Percentiles rank a stretch among this genome's conserved stretches.
Conservation (phyloP, 129 eudicot genomes). For the Ambrosia artemisiifolia region DNA sequence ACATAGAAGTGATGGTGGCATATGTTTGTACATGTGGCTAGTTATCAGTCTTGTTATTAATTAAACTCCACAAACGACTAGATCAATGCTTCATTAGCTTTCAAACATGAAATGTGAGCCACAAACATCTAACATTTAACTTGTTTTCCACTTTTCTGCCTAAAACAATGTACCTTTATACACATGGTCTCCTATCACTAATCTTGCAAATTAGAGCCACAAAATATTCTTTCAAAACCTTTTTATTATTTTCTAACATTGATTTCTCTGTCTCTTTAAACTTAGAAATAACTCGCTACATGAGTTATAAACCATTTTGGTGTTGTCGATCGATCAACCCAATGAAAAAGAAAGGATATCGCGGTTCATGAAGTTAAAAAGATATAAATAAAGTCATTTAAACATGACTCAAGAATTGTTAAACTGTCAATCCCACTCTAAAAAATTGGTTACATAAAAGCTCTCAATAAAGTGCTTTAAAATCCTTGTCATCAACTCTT, state of each 20-base stretch:
- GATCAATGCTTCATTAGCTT: conserved; percentile 12
- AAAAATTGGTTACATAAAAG: background rate
- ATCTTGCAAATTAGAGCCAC: conserved; percentile 12
- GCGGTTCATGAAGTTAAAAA: background rate
- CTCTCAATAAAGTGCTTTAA: background rate
- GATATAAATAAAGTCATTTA: background rate
- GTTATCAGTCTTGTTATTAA: conserved; percentile 22
- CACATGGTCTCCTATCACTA: background rate
- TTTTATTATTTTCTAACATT: background rate
- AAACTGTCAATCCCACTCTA: background rate
- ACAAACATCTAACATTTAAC: conserved; percentile 21
- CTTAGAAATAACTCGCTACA: background rate
- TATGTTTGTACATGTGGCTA: conserved; percentile 24
- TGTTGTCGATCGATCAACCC: too few species aligned
- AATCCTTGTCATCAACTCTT: background rate
- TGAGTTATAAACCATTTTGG: background rate
- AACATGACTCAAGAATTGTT: background rate
- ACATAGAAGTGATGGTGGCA: conserved; percentile 12
- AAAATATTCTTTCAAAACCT: background rate
- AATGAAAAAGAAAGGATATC: background rate
- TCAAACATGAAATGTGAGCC: conserved; percentile 22
- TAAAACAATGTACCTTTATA: background rate
- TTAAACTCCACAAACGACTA: conserved; percentile 1
- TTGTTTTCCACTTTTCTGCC: conserved; percentile 12
- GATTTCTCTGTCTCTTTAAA: background rate